These are phyloP conservation scores for Erythrophleum ivorense DNA, from an alignment of 331 rosid species.

Conservation along the genomic window DNA sequence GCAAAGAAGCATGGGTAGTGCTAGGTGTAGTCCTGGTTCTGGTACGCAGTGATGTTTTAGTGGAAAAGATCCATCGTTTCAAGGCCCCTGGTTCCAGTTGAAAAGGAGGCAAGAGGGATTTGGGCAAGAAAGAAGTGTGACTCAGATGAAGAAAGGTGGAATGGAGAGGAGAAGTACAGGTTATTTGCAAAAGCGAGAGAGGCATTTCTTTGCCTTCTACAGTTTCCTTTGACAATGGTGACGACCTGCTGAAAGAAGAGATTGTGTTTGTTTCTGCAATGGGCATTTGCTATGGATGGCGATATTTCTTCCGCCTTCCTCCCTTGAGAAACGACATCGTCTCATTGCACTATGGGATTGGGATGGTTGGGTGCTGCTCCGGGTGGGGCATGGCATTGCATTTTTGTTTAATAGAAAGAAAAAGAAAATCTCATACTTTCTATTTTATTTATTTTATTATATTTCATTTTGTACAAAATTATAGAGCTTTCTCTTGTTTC, in stretches of 20 bases:
- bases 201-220: slow-evolving; percentile 49
- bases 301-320: not conserved
- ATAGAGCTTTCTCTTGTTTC: too few relatives aligned
- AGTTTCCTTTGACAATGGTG: not conserved
- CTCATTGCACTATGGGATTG: not conserved
- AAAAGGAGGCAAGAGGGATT: slow-evolving; percentile 50
- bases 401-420: not conserved
- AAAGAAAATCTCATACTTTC: not conserved
- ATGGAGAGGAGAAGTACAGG: slow-evolving; percentile 40
- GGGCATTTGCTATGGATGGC: not conserved
- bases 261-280: not conserved
- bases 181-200: slow-evolving; percentile 54
- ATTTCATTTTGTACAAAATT: too few relatives aligned
- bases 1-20: slow-evolving; percentile 59
- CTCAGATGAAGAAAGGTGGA: slow-evolving; percentile 28
- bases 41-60: not conserved
- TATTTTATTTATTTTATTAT: not conserved
- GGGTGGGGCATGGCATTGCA: not conserved
- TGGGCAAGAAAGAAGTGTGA: slow-evolving; percentile 50
- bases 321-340: not conserved
- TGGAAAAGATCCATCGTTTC: slow-evolving; percentile 40
- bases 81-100: slow-evolving; percentile 40
- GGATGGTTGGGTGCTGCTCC: not conserved
- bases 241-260: not conserved
- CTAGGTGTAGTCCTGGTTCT: not conserved